Conservation (phyloP, 163 green algal genomes). For the Chloromonas sp. region DNA sequence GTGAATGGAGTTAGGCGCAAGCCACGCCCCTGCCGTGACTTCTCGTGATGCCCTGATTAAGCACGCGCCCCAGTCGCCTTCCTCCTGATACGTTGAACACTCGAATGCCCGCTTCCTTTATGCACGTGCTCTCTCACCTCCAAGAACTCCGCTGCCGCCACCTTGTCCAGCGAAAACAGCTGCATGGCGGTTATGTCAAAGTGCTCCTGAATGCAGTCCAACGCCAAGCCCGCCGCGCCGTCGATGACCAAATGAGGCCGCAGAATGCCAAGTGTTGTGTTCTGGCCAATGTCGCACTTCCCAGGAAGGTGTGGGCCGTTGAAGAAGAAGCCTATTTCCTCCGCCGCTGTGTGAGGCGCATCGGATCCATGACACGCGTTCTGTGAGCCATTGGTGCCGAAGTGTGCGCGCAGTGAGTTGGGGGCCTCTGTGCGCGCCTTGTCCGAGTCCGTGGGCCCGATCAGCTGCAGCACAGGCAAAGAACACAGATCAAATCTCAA, state of each 20-base stretch:
- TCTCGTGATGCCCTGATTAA: no score
- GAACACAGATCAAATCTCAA: neutral
- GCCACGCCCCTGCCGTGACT: no score
- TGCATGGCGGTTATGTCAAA: slow-evolving; percentile 58
- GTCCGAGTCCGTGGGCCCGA: slow-evolving; percentile 57
- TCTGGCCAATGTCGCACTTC: slow-evolving; percentile 30
- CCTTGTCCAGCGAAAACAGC: slow-evolving; percentile 55
- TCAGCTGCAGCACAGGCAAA: slow-evolving; percentile 13
- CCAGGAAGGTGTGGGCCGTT: slow-evolving; percentile 17
- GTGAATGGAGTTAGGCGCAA: no score
- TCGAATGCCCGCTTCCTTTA: no score
- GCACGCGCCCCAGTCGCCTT: no score
- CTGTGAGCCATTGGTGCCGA: slow-evolving; percentile 52
- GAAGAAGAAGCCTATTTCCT: slow-evolving; percentile 66
- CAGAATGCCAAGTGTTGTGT: slow-evolving; percentile 59
- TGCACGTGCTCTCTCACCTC: slow-evolving; percentile 8
- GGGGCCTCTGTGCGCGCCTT: slow-evolving; percentile 40
- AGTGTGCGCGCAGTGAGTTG: slow-evolving; percentile 44
- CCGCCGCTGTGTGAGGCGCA: slow-evolving; percentile 47
- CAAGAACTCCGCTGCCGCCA: slow-evolving; percentile 30
- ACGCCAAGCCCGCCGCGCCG: slow-evolving; percentile 42
- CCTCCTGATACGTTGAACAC: no score
- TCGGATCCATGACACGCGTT: slow-evolving; percentile 67
- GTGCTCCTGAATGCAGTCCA: slow-evolving; percentile 46
- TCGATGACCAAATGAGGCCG: slow-evolving; percentile 63